Evolutionary conservation across 495 filamentous ascomycete species (phyloP).

Genomic region (Aspergillus wentii): DNA sequence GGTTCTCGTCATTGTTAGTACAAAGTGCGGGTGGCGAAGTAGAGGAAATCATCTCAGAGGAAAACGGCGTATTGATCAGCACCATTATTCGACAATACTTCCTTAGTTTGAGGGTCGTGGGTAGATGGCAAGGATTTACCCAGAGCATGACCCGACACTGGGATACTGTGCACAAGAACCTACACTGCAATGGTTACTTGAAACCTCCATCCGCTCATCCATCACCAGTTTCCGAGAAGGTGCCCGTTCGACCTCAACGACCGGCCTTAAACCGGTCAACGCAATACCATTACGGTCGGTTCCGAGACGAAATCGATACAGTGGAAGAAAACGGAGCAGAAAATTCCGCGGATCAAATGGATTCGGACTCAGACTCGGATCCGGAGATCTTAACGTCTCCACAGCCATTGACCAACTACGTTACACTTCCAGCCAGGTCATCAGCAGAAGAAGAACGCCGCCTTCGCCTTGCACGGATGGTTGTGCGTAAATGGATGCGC

Average conservation of each 20-base stretch:
- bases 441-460: conserved; percentile 34
- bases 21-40: conserved; percentile 65
- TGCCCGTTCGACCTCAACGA: conserved; percentile 10
- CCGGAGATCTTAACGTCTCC: conserved; percentile 36
- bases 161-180: conserved; percentile 49
- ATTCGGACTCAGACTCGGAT: conserved; percentile 42
- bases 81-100: conserved; percentile 87
- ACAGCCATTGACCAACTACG: conserved; percentile 32
- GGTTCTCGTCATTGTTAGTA: conserved; percentile 67
- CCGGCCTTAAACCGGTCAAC: conserved; percentile 24
- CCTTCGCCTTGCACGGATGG: conserved; percentile 50
- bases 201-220: conserved; percentile 24
- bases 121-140: conserved; percentile 67
- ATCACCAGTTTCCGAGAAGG: conserved; percentile 27
- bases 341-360: conserved; percentile 34
- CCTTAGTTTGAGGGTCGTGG: conserved; percentile 71
- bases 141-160: conserved; percentile 56
- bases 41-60: conserved; percentile 74
- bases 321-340: conserved; percentile 17
- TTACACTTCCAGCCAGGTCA: conserved; percentile 32
- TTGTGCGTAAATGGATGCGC: conserved; percentile 70
- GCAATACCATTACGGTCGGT: conserved; percentile 39
- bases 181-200: conserved; percentile 40
- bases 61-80: conserved; percentile 79
- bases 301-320: conserved; percentile 11